phyloP scores from a whole-genome alignment of 306 rosid genomes.

The Rubus idaeus region DNA sequence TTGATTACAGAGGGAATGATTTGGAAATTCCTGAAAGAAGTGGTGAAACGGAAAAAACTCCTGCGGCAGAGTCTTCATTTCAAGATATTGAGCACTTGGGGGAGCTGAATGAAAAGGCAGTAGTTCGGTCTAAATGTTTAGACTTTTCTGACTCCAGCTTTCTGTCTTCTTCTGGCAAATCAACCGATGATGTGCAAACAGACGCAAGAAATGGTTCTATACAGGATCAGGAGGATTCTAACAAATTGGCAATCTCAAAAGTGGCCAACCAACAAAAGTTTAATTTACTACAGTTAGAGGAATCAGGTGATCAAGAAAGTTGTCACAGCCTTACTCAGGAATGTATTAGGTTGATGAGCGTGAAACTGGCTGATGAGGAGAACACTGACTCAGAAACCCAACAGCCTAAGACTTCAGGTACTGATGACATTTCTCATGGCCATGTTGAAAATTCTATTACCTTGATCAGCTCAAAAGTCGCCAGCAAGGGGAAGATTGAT shows the following conservation, averaged over 20 bases:
- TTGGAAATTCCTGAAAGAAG: slow-evolving; percentile 34
- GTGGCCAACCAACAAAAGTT: slow-evolving; percentile 23
- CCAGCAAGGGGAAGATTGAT: slow-evolving; percentile 28
- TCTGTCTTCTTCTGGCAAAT: slow-evolving; percentile 28
- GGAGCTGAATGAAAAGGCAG: slow-evolving; percentile 33
- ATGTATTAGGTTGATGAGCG: slow-evolving; percentile 19
- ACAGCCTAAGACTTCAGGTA: slow-evolving; percentile 16
- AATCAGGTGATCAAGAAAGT: slow-evolving; percentile 33
- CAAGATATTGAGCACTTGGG: slow-evolving; percentile 37
- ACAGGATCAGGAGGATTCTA: slow-evolving; percentile 22
- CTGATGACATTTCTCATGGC: slow-evolving; percentile 25
- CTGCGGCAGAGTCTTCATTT: slow-evolving; percentile 35
- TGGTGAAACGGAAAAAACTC: slow-evolving; percentile 25
- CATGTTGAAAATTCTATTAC: slow-evolving; percentile 19
- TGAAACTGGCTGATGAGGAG: slow-evolving; percentile 25
- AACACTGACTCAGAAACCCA: slow-evolving; percentile 35
- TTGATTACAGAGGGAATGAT: slow-evolving; percentile 29
- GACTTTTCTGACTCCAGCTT: slow-evolving; percentile 40
- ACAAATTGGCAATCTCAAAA: slow-evolving; percentile 21
- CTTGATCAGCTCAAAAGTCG: slow-evolving; percentile 27
- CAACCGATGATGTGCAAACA: slow-evolving; percentile 26
- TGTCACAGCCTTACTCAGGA: slow-evolving; percentile 11
- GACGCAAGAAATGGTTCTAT: slow-evolving; percentile 30
- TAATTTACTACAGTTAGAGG: slow-evolving; percentile 24
- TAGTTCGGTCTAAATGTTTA: slow-evolving; percentile 29